Evolutionary conservation across 106 monocot genomes (phyloP).

Genomic region (Dendrobium catenatum): DNA sequence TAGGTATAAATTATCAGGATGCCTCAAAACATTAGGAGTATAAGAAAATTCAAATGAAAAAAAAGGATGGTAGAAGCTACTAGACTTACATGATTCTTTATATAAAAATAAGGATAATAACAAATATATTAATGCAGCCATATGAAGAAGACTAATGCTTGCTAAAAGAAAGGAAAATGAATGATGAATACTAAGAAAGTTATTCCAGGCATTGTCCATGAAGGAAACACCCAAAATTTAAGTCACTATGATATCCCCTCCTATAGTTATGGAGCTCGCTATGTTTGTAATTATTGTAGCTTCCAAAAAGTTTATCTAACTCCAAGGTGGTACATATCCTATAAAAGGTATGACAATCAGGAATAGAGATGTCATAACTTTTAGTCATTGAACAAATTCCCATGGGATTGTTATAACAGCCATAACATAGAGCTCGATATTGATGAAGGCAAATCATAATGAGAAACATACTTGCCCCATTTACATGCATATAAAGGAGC

Average conservation of each 20-base stretch:
- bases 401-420: too few relatives aligned
- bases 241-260: slow-evolving; percentile 23
- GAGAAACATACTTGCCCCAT: too few relatives aligned
- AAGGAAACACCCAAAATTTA: slow-evolving; percentile 27
- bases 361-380: not conserved
- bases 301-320: not conserved
- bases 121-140: slow-evolving; percentile 4
- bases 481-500: too few relatives aligned
- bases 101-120: slow-evolving; percentile 3
- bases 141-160: slow-evolving; percentile 8
- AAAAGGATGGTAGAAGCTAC: not conserved
- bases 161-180: slow-evolving; percentile 18
- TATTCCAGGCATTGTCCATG: slow-evolving; percentile 27
- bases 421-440: too few relatives aligned
- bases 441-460: not conserved
- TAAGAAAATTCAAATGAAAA: not conserved
- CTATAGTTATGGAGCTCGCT: not conserved
- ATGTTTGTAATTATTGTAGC: not conserved
- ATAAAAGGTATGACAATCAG: not conserved
- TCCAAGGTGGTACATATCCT: not conserved
- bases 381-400: not conserved
- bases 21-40: not conserved
- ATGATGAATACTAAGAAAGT: slow-evolving; percentile 23
- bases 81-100: not conserved
- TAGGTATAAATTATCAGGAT: too few relatives aligned